Evolutionary conservation across 148 eudicot species (phyloP), one percentile per base, ranked within the genome.

Genomic region (Fagopyrum tataricum): DNA sequence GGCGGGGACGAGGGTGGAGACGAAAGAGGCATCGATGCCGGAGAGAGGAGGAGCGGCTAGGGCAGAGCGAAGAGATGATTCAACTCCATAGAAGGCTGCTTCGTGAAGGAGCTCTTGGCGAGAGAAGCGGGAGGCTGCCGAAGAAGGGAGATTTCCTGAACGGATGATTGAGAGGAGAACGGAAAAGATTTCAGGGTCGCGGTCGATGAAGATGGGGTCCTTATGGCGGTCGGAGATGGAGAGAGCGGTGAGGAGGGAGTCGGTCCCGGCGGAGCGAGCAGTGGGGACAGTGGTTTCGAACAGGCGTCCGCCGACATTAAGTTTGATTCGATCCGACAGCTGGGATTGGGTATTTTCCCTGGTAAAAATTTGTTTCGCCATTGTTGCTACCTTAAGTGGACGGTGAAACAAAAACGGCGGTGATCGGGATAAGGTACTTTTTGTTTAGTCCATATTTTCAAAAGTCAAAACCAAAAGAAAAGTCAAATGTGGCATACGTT

Each of bases 301-400:
- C 77, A 84, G 84, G 73, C 82, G 78, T 58, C 92, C 90, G 81
- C 92, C 92, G 72, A 86, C 90, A 85, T 86, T 88, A 76, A 88
- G 81, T 79, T 88, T 86, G 75, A 86, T 75, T 1, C 85, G 81
- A 41, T 68, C 71, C 23, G 71, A 68, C 24, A 47, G 48, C 23
- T 68, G 48, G 71, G 43, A 5, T 26, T 24, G 67, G 17, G 42
- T 12, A 14, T 18, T 15, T 18, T 26, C 15, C 69, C 13, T 37
- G 43, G 69, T 10, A 3, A 13, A 46, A 8, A 46, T 46, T 46
- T 12, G 69, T 64, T 64, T 39, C 42, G 37, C 69, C 69, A 64
- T 64, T 14, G 43, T 13, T 64, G 49, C 13, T 46, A 10, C 12
- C 48, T 44, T 31, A 31, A 31, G 37, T 31, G 37, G 37, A 31